A percentile compares a stretch with the other conserved stretches of the same genome.
These are phyloP conservation scores for Ophiostoma triangulosporum DNA, from an alignment of 2,329 filamentous ascomycete genomes.

Conservation along the genomic window DNA sequence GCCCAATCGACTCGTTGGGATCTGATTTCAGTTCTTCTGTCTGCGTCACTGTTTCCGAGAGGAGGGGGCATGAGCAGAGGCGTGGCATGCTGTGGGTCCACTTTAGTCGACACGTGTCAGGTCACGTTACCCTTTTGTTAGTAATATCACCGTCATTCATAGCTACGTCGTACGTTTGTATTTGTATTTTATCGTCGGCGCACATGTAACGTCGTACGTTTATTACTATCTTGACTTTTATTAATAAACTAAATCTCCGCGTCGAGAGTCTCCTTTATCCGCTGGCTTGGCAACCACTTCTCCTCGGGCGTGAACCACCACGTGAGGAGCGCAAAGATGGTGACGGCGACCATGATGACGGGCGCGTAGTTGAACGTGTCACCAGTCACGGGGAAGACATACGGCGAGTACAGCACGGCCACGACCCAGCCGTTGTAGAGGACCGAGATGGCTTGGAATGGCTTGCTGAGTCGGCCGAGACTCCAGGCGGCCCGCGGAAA, in stretches of 20 bases:
- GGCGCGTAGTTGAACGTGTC: slow-evolving; percentile 12
- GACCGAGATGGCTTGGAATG: slow-evolving; percentile 9
- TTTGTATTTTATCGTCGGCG: too few species aligned
- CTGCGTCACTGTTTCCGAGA: neutral
- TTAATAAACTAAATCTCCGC: neutral
- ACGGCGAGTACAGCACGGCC: slow-evolving; percentile 10
- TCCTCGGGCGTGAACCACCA: slow-evolving; percentile 9
- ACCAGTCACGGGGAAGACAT: slow-evolving; percentile 8
- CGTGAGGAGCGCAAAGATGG: slow-evolving; percentile 8
- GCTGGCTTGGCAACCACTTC: slow-evolving; percentile 10
- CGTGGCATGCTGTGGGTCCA: neutral
- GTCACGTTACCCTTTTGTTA: neutral
- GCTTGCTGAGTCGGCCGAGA: slow-evolving; percentile 10
- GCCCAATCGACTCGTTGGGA: neutral
- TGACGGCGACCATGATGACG: slow-evolving; percentile 10
- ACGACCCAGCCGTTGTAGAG: slow-evolving; percentile 10
- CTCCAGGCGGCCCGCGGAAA: slow-evolving; percentile 11
- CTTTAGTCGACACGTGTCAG: neutral
- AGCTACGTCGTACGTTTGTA: neutral
- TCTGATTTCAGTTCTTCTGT: neutral
- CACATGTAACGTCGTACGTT: neutral
- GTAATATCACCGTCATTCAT: neutral
- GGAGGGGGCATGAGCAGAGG: neutral
- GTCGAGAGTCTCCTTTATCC: slow-evolving; percentile 3
- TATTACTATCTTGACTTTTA: too few species aligned